Evolutionary conservation across 192 early-diverging fungal species (phyloP), one percentile per base, ranked within the genome.

Genomic region (Linnemannia zychae): DNA sequence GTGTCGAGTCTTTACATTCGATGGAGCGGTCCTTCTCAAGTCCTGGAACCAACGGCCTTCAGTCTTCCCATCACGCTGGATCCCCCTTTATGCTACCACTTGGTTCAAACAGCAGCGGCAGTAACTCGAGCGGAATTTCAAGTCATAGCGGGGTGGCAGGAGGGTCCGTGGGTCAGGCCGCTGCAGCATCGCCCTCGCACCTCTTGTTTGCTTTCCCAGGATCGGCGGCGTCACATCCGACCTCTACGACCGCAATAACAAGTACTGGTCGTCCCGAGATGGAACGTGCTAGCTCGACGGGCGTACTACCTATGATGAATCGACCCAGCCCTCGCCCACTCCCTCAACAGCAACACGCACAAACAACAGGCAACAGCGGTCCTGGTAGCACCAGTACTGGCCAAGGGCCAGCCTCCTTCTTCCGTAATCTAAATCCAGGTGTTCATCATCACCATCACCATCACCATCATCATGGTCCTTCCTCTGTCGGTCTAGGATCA

Each of bases 1-100:
- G 44, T 46, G 69, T 0, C 16, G 79, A 76, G 18, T 57, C 74
- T 0, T 49, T 82, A 69, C 66, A 71, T n/a, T 34, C 74, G 17
- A 82, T 82, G 80, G 80, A 82, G 16, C 74, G 80, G 47, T 82
- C 80, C 17, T 71, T 76, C 20, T 82, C 80, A 0, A 82, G 53
- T 72, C 72, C 80, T 12, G 80, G 74, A 47, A 37, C 78, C 22
- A 40, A 38, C 63, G 17, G 73, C 4, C 28, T 74, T 31, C 72
- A 81, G 9, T 53, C 80, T 24, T 20, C 74, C 0, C 18, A 53
- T 22, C 72, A 75, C 44, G 63, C 80, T 36, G 72, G 24, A 18
- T 67, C 80, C 18, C 70, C 74, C 4, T 82, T 82, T 28, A 47
- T 82, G 46, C 16, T 72, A 2, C 74, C 80, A 4, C 50, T 82